These are phyloP conservation scores for Arctostaphylos glauca DNA, from an alignment of 148 eudicot genomes.

Conservation along the genomic window DNA sequence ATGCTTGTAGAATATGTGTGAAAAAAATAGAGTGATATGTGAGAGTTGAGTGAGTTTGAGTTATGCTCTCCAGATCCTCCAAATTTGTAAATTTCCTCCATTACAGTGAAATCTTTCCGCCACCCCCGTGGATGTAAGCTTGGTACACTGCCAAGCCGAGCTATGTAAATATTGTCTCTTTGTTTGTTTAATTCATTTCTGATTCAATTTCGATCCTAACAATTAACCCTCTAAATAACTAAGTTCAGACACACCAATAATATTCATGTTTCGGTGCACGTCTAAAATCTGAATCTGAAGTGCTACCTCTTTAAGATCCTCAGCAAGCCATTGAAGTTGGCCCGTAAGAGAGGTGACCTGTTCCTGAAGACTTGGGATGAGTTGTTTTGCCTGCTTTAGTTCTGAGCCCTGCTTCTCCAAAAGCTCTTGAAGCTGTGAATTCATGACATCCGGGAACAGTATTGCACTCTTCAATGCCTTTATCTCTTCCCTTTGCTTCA, in stretches of 20 bases:
- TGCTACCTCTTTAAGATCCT: conserved; percentile 81
- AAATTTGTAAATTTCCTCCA: no score
- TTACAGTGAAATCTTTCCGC: no score
- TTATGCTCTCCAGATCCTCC: no score
- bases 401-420: conserved; percentile 71
- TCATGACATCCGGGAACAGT: conserved; percentile 76
- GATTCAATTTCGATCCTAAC: not conserved
- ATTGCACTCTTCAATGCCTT: conserved; percentile 72
- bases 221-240: not conserved
- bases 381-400: conserved; percentile 72
- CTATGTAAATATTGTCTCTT: no score
- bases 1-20: no score
- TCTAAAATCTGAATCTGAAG: not conserved
- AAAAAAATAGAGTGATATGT: no score
- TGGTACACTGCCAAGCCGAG: no score
- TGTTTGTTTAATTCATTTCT: no score
- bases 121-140: no score
- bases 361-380: conserved; percentile 70
- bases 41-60: no score
- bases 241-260: not conserved
- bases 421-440: conserved; percentile 57
- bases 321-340: conserved; percentile 73
- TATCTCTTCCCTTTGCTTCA: conserved; percentile 95
- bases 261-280: not conserved
- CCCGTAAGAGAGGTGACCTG: conserved; percentile 89